A percentile compares a stretch with the other conserved stretches of the same genome.
Evolutionary conservation across 116 monocot genomes (phyloP).

Genomic region (Trichopus zeylanicus): DNA sequence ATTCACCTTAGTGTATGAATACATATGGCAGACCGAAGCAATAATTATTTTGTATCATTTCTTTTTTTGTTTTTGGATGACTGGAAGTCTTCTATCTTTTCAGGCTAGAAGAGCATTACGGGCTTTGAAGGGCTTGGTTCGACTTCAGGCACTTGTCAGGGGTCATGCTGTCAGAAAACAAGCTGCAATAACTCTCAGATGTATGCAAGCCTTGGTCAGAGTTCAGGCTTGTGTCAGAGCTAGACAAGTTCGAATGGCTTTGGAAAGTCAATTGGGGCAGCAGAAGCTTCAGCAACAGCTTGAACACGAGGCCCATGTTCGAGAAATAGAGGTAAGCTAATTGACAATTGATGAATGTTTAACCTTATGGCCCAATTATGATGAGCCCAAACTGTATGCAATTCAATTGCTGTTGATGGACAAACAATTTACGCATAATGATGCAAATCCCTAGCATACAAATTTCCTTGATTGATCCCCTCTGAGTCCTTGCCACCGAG

Average conservation of each 20-base stretch:
- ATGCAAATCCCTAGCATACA: too few species aligned
- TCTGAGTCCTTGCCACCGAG: too few species aligned
- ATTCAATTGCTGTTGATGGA: background rate
- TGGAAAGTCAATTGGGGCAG: conserved; percentile 57
- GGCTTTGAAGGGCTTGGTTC: conserved; percentile 83
- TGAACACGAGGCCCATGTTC: conserved; percentile 33
- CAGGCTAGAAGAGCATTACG: conserved; percentile 84
- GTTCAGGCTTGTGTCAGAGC: conserved; percentile 85
- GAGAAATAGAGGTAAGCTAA: conserved; percentile 59
- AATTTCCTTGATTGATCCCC: too few species aligned
- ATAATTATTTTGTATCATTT: background rate
- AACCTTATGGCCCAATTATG: background rate
- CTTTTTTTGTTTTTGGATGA: background rate
- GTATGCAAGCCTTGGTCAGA: conserved; percentile 87
- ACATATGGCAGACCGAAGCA: background rate
- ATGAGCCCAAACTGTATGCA: background rate
- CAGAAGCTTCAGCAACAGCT: conserved; percentile 39
- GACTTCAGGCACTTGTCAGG: conserved; percentile 86
- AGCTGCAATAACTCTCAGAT: conserved; percentile 74
- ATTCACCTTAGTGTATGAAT: too few species aligned
- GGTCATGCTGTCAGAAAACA: conserved; percentile 90
- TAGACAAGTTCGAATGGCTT: conserved; percentile 61
- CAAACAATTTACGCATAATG: background rate
- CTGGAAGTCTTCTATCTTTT: conserved; percentile 1
- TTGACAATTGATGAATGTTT: background rate